phyloP scores from a whole-genome alignment of 306 rosid species.

The Adenanthera pavonina region DNA sequence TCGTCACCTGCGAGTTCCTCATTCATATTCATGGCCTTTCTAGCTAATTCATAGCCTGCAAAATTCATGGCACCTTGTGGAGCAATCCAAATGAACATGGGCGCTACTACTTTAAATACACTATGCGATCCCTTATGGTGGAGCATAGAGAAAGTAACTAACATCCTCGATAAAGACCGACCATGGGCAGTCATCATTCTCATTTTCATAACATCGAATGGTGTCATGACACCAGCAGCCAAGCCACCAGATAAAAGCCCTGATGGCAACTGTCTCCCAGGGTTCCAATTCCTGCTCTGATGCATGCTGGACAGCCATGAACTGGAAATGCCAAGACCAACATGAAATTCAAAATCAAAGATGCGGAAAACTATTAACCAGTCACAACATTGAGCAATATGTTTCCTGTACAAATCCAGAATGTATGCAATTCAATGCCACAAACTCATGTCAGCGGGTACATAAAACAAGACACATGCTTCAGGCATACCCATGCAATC shows the following conservation, averaged over 20 bases:
- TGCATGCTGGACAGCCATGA: constrained; percentile 66
- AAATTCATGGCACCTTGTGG: constrained; percentile 96
- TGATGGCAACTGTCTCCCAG: constrained; percentile 89
- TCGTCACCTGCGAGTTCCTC: constrained; percentile 43
- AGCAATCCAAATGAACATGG: constrained; percentile 96
- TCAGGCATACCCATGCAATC: background rate
- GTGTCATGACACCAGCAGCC: constrained; percentile 89
- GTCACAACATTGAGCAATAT: no score
- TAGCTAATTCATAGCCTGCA: constrained; percentile 91
- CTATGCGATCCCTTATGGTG: constrained; percentile 85
- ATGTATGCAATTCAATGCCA: no score
- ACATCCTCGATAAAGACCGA: constrained; percentile 70
- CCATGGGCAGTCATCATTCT: constrained; percentile 97
- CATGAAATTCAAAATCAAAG: background rate
- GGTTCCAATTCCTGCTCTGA: constrained; percentile 85
- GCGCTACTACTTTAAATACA: constrained; percentile 86
- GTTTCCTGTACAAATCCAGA: no score
- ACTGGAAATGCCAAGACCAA: constrained; percentile 25
- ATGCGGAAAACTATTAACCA: no score
- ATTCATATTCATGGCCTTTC: constrained; percentile 70
- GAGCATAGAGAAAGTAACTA: constrained; percentile 73
- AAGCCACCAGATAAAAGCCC: constrained; percentile 93
- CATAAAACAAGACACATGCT: no score
- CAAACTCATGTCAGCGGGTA: no score
- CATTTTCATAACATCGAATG: constrained; percentile 95